phyloP scores from a whole-genome alignment of 2,329 filamentous ascomycete species.

The Cladobotryum mycophilum region DNA sequence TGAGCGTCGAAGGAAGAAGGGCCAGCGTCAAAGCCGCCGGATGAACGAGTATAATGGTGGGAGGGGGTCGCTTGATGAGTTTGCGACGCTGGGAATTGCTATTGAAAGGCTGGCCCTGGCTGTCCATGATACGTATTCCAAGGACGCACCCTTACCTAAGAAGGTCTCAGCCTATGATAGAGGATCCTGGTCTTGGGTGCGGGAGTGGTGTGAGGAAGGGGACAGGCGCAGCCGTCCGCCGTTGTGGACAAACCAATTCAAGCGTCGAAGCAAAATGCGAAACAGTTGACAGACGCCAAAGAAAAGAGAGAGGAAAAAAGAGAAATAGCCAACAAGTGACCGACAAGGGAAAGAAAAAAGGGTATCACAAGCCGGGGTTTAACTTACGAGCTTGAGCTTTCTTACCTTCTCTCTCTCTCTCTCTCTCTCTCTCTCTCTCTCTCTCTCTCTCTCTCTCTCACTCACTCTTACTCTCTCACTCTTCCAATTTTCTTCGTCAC shows the following conservation, averaged over 20 bases:
- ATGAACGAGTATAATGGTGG: slow-evolving; percentile 41
- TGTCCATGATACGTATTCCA: slow-evolving; percentile 39
- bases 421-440: too few species aligned
- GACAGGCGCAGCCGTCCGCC: slow-evolving; percentile 10
- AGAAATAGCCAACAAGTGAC: too few species aligned
- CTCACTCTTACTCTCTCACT: too few species aligned
- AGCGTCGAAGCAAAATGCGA: not conserved
- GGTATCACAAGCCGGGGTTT: too few species aligned
- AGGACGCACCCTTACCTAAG: slow-evolving; percentile 18
- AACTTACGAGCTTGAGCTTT: too few species aligned
- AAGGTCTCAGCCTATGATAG: slow-evolving; percentile 17
- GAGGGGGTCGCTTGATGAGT: slow-evolving; percentile 57
- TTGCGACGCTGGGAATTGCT: slow-evolving; percentile 50
- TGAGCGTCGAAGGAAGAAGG: slow-evolving; percentile 42
- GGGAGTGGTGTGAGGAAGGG: slow-evolving; percentile 12
- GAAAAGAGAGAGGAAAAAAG: too few species aligned
- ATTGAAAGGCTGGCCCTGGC: slow-evolving; percentile 37
- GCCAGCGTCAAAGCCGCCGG: slow-evolving; percentile 44
- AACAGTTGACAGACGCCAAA: not conserved
- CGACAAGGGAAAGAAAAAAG: too few species aligned
- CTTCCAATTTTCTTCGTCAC: too few species aligned
- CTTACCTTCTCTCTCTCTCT: too few species aligned
- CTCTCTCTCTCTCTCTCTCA: too few species aligned
- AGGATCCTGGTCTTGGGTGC: slow-evolving; percentile 6
- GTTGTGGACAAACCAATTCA: not conserved